Evolutionary conservation across 106 monocot species (phyloP), one percentile per base, ranked within the genome.

Genomic region (Phalaenopsis aphrodite): DNA sequence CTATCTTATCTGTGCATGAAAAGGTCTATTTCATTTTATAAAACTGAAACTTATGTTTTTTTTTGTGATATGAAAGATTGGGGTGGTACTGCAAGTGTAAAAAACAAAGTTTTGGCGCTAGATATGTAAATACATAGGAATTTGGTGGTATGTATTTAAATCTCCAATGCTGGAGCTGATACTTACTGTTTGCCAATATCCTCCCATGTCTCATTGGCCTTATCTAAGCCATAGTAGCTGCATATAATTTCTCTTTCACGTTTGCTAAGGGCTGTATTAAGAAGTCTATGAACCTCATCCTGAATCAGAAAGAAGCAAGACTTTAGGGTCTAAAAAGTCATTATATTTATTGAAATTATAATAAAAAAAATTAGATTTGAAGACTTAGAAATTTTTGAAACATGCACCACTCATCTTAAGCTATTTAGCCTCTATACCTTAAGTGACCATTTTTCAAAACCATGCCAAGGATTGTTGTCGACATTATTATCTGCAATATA

Each of bases 151-250:
- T 30, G 30, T 30, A 30, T 30, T 30, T 30, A 30, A 30, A 30
- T 30, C 30, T 30, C 30, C 30, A 30, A 30, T 30, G 30, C 30
- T 30, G 17, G 16, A 78, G 42, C 47, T 14, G 65, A 30, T 46
- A 83, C 97, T 89, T 89, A 97, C 97, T 89, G 84, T 81, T 86
- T 86, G 78, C 97, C 90, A n/a, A 97, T 97, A 78, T 94, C 97
- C 84, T 94, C 97, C 97, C 97, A 97, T 75, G 97, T 90, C 49
- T 87, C 84, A 24, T 81, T 85, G 46, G 94, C 94, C 45, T 68
- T 87, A 9, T 85, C 85, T 16, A 97, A 71, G 74, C 97, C 97
- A 81, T 97, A 87, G 86, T 97, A 97, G 38, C 90, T 87, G 61
- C 94, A 69, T 80, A 97, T 86, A 17, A 97, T 94, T 23, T 89